Evolutionary conservation across 2,329 filamentous ascomycete species (phyloP).

Genomic region (Albifimbria verrucaria): DNA sequence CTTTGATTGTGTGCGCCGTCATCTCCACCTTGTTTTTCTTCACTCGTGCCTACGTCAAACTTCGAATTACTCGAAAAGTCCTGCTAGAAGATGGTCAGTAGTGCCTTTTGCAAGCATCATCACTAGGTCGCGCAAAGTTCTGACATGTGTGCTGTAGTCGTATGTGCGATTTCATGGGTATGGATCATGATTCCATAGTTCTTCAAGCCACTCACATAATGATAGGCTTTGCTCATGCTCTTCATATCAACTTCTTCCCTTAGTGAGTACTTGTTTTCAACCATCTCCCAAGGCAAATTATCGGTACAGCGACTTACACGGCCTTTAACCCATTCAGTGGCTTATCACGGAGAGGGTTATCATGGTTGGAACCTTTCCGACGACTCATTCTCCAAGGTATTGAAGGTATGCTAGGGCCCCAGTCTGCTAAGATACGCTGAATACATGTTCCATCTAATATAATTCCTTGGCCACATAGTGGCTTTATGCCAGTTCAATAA

Average conservation of each 20-base stretch:
- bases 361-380: background rate
- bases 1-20: background rate
- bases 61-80: background rate
- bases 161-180: background rate
- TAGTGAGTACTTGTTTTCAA: too few species aligned
- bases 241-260: background rate
- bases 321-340: background rate
- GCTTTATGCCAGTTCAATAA: slow-evolving; percentile 23
- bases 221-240: background rate
- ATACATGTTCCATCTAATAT: background rate
- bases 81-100: slow-evolving; percentile 1
- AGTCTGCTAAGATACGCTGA: too few species aligned
- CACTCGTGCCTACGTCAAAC: background rate
- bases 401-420: background rate
- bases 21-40: slow-evolving; percentile 6
- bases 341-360: background rate
- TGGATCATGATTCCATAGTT: background rate
- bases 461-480: slow-evolving; percentile 11
- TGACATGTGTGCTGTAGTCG: background rate
- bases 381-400: background rate
- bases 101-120: too few species aligned
- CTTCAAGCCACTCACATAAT: background rate
- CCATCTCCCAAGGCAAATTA: background rate
- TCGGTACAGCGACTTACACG: background rate
- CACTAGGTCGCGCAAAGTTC: background rate